Base-by-base conservation (phyloP, 1,284 basidiomycete species). In the Stygiomarasmius scandens region DNA sequence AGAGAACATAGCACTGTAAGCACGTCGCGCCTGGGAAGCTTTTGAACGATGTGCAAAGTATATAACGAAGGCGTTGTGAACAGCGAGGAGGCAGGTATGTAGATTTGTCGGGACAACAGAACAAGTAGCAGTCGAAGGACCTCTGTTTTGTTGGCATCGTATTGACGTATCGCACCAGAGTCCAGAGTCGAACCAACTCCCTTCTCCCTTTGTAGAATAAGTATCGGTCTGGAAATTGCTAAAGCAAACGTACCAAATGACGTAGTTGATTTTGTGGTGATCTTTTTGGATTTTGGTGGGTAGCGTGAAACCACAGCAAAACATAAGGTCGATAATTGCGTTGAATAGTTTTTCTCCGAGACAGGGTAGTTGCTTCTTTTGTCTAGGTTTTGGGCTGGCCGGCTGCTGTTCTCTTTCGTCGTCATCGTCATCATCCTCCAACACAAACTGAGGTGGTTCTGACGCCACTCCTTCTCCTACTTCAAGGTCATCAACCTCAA, bases 231-330 rank as follows among this genome's bases (percentile, higher is more conserved):
- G n/a, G 32, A 34, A 19, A 16, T 61, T 52, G 16, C 55, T 12
- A 52, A 10, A 54, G 6, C 43, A 52, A 24, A 70, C 86, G 59
- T 67, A 90, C 90, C 91, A 93, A 50, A 92, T 93, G 16, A 89
- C 77, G 74, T 92, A 90, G 70, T 93, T 92, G 58, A 96, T 90
- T 74, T 95, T 94, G 69, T 94, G 82, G 63, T 88, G 85, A 67
- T 91, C 89, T 41, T 87, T 84, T 66, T 90, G 86, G 38, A 93
- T 80, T 67, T 83, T 87, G 32, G 83, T 82, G 5, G 94, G 92
- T 14, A 96, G 76, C 0, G 92, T 96, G 69, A 96, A 96, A 11
- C 92, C 93, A 64, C 92, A 95, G 67, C 92, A 94, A 72, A 96
- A 97, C 38, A 96, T 72, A 25, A 96, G 77, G 69, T 96, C 94